Base-by-base conservation (phyloP, 371 early-diverging fungal genomes). In the Blakeslea trispora region DNA sequence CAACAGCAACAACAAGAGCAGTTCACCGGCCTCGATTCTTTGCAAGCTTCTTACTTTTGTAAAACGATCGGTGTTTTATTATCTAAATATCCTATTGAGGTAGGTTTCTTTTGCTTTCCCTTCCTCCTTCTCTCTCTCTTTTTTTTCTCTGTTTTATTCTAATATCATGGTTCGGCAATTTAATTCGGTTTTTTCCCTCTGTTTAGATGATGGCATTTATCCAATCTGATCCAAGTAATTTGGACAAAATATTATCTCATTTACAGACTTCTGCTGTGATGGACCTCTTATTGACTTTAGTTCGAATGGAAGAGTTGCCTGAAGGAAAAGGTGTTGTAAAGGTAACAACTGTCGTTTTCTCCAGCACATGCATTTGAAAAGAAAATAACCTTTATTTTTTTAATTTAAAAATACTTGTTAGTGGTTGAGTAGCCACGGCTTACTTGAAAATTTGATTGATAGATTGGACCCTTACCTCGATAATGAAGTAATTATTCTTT, bases 281-380 rank as follows among this genome's bases (percentile, higher is more conserved):
- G 65, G 97, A 95, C 62, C 73, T 96, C 32, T 68, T 95, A 42
- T 81, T 96, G 43, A 95, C 93, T 57, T 76, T 96, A 17, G 89
- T 95, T 51, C 91, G 92, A 63, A 72, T 93, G 58, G 94, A 93
- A 53, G 97, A 95, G 62, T 68, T 91, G 22, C 85, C 89, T 5
- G 89, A 92, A 53, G 95, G 90, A 7, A 82, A 76, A 47, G 91
- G 92, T 14, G 75, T 88, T 44, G 84, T 91, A 22, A 81, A 84
- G 81, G 91, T 90, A 60, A 37, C 58, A 32, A 32, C 10, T 32
- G n/a, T n/a, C n/a, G n/a, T n/a, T n/a, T n/a, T n/a, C n/a, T n/a
- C n/a, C n/a, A n/a, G n/a, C n/a, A n/a, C n/a, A n/a, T n/a, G n/a
- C n/a, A n/a, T n/a, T n/a, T n/a, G n/a, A n/a, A n/a, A n/a, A n/a